Percentiles rank a stretch among this genome's conserved stretches.
Evolutionary conservation across 2,329 filamentous ascomycete species (phyloP).

Genomic region (Pseudocercospora vitis): DNA sequence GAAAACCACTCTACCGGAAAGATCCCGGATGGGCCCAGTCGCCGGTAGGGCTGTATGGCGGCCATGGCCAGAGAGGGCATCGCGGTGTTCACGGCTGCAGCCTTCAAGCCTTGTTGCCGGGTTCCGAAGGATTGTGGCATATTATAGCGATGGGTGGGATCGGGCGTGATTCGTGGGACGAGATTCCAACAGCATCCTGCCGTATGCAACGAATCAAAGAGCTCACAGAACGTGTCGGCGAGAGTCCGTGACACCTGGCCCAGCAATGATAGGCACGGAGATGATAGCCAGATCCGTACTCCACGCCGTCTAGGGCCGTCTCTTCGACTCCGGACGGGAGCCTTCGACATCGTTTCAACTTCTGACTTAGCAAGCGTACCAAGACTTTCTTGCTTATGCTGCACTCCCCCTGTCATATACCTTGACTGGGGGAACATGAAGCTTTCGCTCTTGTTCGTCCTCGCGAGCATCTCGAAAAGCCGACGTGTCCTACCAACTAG

Average conservation of each 20-base stretch:
- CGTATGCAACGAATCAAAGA: not conserved
- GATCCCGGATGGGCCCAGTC: too few relatives aligned
- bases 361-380: not conserved
- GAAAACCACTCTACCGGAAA: not conserved
- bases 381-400: not conserved
- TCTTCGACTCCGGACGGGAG: too few relatives aligned
- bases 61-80: not conserved
- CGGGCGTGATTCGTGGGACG: not conserved
- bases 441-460: too few relatives aligned
- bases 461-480: too few relatives aligned
- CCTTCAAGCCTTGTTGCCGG: not conserved
- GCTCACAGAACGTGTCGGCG: not conserved
- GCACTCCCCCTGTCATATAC: not conserved
- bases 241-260: not conserved
- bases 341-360: not conserved
- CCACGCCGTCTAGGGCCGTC: not conserved
- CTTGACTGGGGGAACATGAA: not conserved
- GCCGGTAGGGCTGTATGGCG: not conserved
- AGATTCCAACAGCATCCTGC: slow-evolving; percentile 1
- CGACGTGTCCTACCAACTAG: not conserved
- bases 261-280: not conserved
- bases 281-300: not conserved
- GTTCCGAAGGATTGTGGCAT: not conserved
- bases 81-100: not conserved
- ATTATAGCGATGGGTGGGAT: not conserved